Evolutionary conservation across 129 eudicot genomes (phyloP), one percentile per base, ranked within the genome.

Genomic region (Lactuca sativa): DNA sequence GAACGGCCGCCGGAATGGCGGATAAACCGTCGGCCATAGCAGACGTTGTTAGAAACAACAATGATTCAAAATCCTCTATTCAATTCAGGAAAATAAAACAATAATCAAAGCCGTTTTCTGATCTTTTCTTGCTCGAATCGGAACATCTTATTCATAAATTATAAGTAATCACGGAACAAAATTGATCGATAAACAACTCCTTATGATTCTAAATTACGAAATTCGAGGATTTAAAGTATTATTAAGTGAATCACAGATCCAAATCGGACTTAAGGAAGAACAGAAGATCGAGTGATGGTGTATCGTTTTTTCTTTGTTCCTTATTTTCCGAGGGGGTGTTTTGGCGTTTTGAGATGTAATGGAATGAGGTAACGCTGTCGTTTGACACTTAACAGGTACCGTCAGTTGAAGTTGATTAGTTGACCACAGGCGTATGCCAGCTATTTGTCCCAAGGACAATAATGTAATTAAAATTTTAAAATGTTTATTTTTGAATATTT

Each of bases 11-110:
- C 41, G 98, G 95, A 74, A 92, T 75, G 43, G 84, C 83, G 33
- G 89, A 74, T 12, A 82, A 70, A 48, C 78, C 95, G 62, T 92
- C 98, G 63, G 95, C 90, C 96, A 89, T 92, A 56, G 64, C 69
- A 61, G 64, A 59, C 51, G 30, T 16, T 34, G n/a, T 16, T 13
- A 52, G 31, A 11, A 51, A 59, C 47, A 60, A 25, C 56, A 60
- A 68, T 0, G 12, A 51, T 15, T 52, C 37, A 34, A 34, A 67
- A 37, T 41, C 56, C 17, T 65, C 17, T 25, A 41, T 9, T 31
- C 49, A 71, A 63, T 56, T 62, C 58, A 68, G 54, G 15, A 32
- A 37, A 66, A 21, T 15, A 56, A 55, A 74, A 74, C 73, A 53
- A 62, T 38, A 65, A 78, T 58, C 34, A 73, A 30, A 25, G 8